Percentiles rank a stretch among this genome's conserved stretches.
phyloP scores from a whole-genome alignment of 805 yeast genomes.

The Peterozyma xylosa region DNA sequence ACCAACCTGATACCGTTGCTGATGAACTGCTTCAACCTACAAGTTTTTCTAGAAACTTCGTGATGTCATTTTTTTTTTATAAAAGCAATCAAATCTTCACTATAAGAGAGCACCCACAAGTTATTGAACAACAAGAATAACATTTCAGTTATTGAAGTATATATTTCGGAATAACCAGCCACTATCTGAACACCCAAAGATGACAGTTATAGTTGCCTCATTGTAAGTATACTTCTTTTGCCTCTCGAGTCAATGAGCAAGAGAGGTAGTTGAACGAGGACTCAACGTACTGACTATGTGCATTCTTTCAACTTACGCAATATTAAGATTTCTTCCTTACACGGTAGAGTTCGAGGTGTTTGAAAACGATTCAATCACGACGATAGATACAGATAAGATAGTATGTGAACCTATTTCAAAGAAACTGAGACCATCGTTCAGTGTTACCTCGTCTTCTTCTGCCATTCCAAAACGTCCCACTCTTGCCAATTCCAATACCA shows the following conservation, averaged over 20 bases:
- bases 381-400: background rate
- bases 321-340: conserved; percentile 54
- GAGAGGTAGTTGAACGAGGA: too few species aligned
- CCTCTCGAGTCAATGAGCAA: background rate
- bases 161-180: too few species aligned
- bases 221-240: conserved; percentile 34
- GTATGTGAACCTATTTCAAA: background rate
- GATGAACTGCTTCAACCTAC: too few species aligned
- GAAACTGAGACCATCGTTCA: background rate
- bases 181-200: conserved; percentile 15
- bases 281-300: too few species aligned
- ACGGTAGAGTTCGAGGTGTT: conserved; percentile 61
- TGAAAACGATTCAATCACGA: background rate
- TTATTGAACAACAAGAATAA: too few species aligned
- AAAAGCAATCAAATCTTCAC: too few species aligned
- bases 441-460: background rate
- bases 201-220: conserved; percentile 69
- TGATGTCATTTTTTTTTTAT: too few species aligned
- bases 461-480: conserved; percentile 1
- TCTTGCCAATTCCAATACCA: background rate
- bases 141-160: too few species aligned
- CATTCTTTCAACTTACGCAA: conserved; percentile 11
- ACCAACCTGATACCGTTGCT: too few species aligned
- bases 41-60: too few species aligned
- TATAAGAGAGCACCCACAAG: too few species aligned